A percentile compares a stretch with the other conserved stretches of the same genome.
Conservation (phyloP, 2,329 filamentous ascomycete species). For the Pseudohalonectria lignicola region DNA sequence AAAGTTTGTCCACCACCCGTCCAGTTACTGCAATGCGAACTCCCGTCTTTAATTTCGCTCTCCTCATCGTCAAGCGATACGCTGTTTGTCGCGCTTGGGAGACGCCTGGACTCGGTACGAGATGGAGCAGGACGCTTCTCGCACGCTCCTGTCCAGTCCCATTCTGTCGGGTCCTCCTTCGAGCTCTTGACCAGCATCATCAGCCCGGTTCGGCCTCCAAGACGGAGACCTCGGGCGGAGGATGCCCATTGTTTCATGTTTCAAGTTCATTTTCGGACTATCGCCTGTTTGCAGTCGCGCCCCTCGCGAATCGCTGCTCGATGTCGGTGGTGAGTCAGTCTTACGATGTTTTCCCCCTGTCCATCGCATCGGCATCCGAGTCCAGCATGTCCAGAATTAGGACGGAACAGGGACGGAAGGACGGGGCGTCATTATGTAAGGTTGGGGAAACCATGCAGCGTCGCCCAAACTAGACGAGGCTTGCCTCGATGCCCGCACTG, state of each 20-base stretch:
- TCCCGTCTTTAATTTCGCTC: too few relatives aligned
- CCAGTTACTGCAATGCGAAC: too few relatives aligned
- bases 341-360: neutral
- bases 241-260: conserved; percentile 2
- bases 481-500: too few relatives aligned
- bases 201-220: too few relatives aligned
- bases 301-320: too few relatives aligned
- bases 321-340: too few relatives aligned
- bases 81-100: neutral
- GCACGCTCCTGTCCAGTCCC: neutral
- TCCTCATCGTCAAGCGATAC: too few relatives aligned
- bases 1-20: too few relatives aligned
- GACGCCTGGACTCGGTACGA: too few relatives aligned
- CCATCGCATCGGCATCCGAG: neutral
- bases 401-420: conserved; percentile 1
- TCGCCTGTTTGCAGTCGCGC: neutral
- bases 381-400: conserved; percentile 3
- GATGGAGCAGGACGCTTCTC: too few relatives aligned
- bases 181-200: too few relatives aligned
- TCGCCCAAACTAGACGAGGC: neutral
- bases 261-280: neutral
- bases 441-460: neutral
- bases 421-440: neutral
- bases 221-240: too few relatives aligned
- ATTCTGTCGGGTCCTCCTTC: neutral